Evolutionary conservation across 2,329 filamentous ascomycete genomes (phyloP), one percentile per base, ranked within the genome.

Genomic region (Fusarium tjaetaba): DNA sequence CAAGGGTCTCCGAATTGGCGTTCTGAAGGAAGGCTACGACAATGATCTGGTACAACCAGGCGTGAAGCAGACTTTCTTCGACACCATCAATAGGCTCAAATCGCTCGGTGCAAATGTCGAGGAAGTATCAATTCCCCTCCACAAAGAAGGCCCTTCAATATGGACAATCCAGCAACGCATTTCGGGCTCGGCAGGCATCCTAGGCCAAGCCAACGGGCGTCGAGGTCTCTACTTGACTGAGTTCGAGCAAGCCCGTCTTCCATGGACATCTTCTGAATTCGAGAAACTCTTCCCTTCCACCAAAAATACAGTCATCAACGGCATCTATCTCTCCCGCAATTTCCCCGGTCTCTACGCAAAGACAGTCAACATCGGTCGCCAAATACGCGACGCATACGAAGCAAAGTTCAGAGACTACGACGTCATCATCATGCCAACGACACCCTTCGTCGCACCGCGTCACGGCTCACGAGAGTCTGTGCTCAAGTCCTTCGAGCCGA

Each of bases 271-370:
- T 30, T 80, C 84, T 11, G 85, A 84, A 58, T 90, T 88, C 77
- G 82, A 87, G 43, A 84, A 86, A 41, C 82, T 87, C 3, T 88
- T 87, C 73, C 85, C 82, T 20, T 85, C 86, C 1, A 88, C 87
- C 0, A 88, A 88, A 69, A 89, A 89, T 71, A 87, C 87, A 8
- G 84, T 87, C 52, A 83, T 88, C 53, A 88, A 88, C 55, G 87
- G 86, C 1, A 73, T 86, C 0, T 88, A 88, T 57, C 81, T 87
- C 0, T 80, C 41, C 78, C 85, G 15, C 76, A 79, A 5, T 86
- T 87, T 64, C 24, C 87, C 86, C 0, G 79, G 82, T 3, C 76
- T 88, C 0, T 85, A 87, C 45, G 82, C 82, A n/a, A 87, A 87
- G 72, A 81, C 85, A 0, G 82, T 85, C n/a, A 88, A 88, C 72